A percentile compares a stretch with the other conserved stretches of the same genome.
These are phyloP conservation scores for Nidularia sp. DNA, from an alignment of 768 basidiomycete species.

Conservation along the genomic window DNA sequence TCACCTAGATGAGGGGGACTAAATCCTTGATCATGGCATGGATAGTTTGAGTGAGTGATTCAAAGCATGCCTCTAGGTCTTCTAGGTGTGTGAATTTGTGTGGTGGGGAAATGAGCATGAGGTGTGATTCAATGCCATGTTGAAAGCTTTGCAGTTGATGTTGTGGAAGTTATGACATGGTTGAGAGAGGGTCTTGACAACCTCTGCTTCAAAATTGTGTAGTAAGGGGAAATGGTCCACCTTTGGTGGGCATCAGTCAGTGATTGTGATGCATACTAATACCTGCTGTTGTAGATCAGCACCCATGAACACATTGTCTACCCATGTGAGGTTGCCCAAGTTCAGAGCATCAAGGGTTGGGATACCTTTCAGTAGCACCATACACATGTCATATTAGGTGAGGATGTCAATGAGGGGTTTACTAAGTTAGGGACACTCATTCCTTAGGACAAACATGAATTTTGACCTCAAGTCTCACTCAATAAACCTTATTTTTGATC, in stretches of 20 bases:
- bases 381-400: neutral
- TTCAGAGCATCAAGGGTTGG: neutral
- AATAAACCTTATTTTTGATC: no score
- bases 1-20: neutral
- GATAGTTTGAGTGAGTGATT: neutral
- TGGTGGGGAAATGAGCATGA: neutral
- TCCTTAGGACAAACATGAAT: neutral
- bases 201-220: no score
- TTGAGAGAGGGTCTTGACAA: neutral
- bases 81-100: neutral
- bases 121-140: neutral
- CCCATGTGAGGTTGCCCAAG: neutral
- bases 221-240: no score
- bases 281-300: neutral
- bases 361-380: neutral
- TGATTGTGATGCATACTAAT: neutral
- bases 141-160: neutral
- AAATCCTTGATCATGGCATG: neutral
- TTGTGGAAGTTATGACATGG: neutral
- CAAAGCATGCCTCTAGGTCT: neutral
- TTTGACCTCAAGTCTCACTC: neutral
- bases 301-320: neutral
- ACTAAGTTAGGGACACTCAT: neutral
- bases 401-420: neutral
- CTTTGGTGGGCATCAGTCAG: no score